Base-by-base conservation (phyloP, 2,329 filamentous ascomycete genomes). In the Beauveria varroae region DNA sequence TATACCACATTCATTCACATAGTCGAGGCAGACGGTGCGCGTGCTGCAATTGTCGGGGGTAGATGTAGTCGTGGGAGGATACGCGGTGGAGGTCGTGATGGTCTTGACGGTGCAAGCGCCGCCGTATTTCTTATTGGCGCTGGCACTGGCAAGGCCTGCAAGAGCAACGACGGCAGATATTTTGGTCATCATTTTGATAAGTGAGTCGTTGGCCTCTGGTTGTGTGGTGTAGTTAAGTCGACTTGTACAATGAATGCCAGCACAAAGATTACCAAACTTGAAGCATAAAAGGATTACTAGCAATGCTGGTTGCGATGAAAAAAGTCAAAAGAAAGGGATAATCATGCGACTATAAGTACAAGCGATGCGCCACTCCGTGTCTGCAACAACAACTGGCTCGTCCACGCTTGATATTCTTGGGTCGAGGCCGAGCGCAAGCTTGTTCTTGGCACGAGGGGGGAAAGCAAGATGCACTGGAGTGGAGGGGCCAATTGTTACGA, bases 1-100 rank as follows among this genome's bases (percentile, higher is more conserved):
- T 2, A 67, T 65, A 34, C 68, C 68, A 50, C 69, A 71, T 22
- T 64, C 40, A 51, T 71, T 68, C 40, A 68, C 57, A 0, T 37
- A 53, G 58, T 71, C 66, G 26, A 66, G 58, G 54, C 68, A 72
- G 24, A 70, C 43, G 14, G 62, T 71, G 4, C 66, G 67, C 4
- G 63, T 65, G 34, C 55, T 65, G 62, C 71, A 73, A 56, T 67
- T 59, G 30, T 65, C 64, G 14, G 50, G 40, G 37, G 34, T 41
- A 3, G 58, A 8, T 5, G 50, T 57, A 26, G 50, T 56, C 12
- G 43, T 55, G n/a, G 47, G 57, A 22, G 44, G 37, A 14, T 18
- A 24, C 14, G 50, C 51, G 30, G 50, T 56, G 28, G 40, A 53
- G 20, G 49, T 26, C 7, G 47, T 22, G 65, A 65, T 26, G 65